Percentiles rank a stretch among this genome's conserved stretches.
Conservation (phyloP, 164 flowering plant species). For the Liquidambar formosana region DNA sequence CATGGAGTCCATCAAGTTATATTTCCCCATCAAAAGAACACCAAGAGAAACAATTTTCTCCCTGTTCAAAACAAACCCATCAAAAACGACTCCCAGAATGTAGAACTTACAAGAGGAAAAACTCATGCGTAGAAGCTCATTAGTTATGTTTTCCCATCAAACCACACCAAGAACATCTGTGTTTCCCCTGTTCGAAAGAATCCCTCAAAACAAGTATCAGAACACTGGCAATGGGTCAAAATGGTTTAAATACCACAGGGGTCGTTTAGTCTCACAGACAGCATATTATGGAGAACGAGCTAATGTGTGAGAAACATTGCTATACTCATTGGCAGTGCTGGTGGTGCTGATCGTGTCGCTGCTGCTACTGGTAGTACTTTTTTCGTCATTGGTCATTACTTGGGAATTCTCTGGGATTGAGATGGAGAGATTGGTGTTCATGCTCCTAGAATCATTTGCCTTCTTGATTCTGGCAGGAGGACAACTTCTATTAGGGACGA, state of each 20-base stretch:
- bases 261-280: neutral
- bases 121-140: conserved; percentile 1
- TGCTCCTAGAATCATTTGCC: neutral
- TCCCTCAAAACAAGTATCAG: neutral
- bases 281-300: neutral
- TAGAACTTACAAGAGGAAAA: neutral
- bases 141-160: neutral
- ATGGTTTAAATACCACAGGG: neutral
- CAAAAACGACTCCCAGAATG: neutral
- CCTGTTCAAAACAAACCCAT: too few species aligned
- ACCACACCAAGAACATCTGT: too few species aligned
- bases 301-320: neutral
- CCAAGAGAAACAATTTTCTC: too few species aligned
- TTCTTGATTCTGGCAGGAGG: neutral
- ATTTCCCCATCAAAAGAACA: too few species aligned
- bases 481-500: neutral
- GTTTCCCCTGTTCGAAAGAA: too few species aligned
- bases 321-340: conserved; percentile 18
- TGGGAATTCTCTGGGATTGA: conserved; percentile 21
- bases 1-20: too few species aligned
- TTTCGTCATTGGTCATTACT: conserved; percentile 5
- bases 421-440: conserved; percentile 31
- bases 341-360: conserved; percentile 21
- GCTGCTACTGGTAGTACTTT: conserved; percentile 17
- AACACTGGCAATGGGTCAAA: neutral